phyloP scores from a whole-genome alignment of 768 basidiomycete genomes.

The Hygrophorus pudorinus region DNA sequence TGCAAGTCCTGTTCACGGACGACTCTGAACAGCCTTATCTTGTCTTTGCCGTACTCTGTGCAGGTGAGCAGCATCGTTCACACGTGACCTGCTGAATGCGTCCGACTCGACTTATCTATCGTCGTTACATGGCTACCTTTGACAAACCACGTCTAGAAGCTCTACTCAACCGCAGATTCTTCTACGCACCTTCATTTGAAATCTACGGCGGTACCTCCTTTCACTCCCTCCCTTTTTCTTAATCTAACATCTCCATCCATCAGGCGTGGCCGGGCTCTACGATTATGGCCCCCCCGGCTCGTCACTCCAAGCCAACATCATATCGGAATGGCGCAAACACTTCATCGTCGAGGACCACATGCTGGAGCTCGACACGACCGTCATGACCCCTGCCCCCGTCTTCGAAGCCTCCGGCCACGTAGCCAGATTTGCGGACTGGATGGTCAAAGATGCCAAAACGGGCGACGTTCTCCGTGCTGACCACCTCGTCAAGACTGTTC shows the following conservation, averaged over 20 bases:
- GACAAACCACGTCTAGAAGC: constrained; percentile 82
- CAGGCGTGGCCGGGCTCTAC: constrained; percentile 94
- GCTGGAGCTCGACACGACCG: constrained; percentile 96
- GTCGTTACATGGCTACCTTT: no score
- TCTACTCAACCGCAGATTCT: constrained; percentile 83
- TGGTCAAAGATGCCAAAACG: constrained; percentile 94
- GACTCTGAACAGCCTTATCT: constrained; percentile 77
- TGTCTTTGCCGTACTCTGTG: constrained; percentile 83
- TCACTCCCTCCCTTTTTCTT: background rate
- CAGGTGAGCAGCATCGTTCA: no score
- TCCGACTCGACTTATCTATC: no score
- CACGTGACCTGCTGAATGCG: no score
- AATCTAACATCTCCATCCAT: constrained; percentile 5
- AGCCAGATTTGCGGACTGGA: constrained; percentile 98
- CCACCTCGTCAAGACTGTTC: constrained; percentile 87
- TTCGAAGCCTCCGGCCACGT: constrained; percentile 98
- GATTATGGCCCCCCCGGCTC: constrained; percentile 98
- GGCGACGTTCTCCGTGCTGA: constrained; percentile 96
- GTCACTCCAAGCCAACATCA: constrained; percentile 91
- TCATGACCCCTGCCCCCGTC: constrained; percentile 92
- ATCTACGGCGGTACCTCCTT: constrained; percentile 83
- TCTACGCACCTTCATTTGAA: constrained; percentile 97
- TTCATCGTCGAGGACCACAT: constrained; percentile 98
- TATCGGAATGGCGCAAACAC: constrained; percentile 93
- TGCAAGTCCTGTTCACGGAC: constrained; percentile 63